Base-by-base conservation (phyloP, 2,329 filamentous ascomycete species). In the Diaporthe citri region DNA sequence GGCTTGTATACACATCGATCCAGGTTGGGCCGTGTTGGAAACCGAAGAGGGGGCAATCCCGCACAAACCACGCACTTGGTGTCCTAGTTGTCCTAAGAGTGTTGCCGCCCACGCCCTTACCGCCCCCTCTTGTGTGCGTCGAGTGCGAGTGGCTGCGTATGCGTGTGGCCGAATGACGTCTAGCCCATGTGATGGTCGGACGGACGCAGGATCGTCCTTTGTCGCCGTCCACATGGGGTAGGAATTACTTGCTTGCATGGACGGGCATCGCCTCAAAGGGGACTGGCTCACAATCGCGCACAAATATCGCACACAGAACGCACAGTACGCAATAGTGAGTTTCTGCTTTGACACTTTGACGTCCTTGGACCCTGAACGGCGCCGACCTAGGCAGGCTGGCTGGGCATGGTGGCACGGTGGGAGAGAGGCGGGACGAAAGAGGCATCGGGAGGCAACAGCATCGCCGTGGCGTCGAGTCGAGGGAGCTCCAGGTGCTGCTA, bases 121-220 rank as follows among this genome's bases (percentile, higher is more conserved):
- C 31, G 36, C 57, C 22, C 31, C 36, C 5, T 60, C n/a, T 12
- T 60, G 52, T 31, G 25, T 31, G 43, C 43, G 8, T 0, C 17
- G 20, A 9, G 43, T 48, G 43, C 17, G 41, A 17, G 15, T 43
- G 41, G 13, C 13, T 31, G 28, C 17, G 52, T 60, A 36, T 41
- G 57, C 36, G 31, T 55, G 48, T 69, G 25, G 22, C 48, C 46
- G 13, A 41, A 51, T 69, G 64, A 69, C 64, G 64, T 69, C 48
- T 39, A 55, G 48, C 15, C 64, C 64, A 31, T 41, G 46, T 69
- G 48, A 69, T 41, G 64, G 13, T 46, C 64, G 48, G 64, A 69
- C 34, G 48, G 64, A 41, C 48, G 34, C 64, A 69, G 64, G 48
- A 55, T 36, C n/a, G 62, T n/a, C 64, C 64, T 69, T 67, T 67